These are phyloP conservation scores for Exophiala oligosperma DNA, from an alignment of 2,329 filamentous ascomycete genomes.

Conservation along the genomic window DNA sequence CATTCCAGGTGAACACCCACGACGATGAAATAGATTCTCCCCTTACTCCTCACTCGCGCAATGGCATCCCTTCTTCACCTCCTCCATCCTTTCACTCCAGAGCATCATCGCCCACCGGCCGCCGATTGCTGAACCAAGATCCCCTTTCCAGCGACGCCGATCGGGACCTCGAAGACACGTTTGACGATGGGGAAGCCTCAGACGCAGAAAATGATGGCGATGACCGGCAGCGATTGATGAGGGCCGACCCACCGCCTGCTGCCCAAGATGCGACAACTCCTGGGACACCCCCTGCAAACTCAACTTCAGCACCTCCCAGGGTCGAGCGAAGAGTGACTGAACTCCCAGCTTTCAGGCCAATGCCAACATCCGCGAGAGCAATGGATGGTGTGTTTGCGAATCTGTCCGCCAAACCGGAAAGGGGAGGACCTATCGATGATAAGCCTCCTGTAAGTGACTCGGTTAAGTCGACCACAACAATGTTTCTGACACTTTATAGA, in stretches of 20 bases:
- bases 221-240: conserved; percentile 83
- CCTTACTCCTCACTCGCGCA: conserved; percentile 31
- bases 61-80: conserved; percentile 41
- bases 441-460: conserved; percentile 76
- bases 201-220: conserved; percentile 73
- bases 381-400: conserved; percentile 98
- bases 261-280: conserved; percentile 13
- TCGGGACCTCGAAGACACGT: conserved; percentile 85
- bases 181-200: conserved; percentile 75
- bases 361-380: conserved; percentile 46
- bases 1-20: conserved; percentile 43
- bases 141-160: conserved; percentile 62
- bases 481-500: conserved; percentile 56
- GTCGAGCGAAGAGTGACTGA: conserved; percentile 54
- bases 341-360: conserved; percentile 50
- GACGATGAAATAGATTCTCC: conserved; percentile 37
- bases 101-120: conserved; percentile 64
- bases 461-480: neutral
- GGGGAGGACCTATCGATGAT: conserved; percentile 80
- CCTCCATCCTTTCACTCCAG: conserved; percentile 85
- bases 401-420: conserved; percentile 83
- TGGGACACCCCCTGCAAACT: conserved; percentile 1
- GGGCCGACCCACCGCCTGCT: conserved; percentile 52
- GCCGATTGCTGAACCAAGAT: conserved; percentile 55
- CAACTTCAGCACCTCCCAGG: conserved; percentile 14